Conservation (phyloP, 2,329 filamentous ascomycete species). For the Emmonsia crescens region DNA sequence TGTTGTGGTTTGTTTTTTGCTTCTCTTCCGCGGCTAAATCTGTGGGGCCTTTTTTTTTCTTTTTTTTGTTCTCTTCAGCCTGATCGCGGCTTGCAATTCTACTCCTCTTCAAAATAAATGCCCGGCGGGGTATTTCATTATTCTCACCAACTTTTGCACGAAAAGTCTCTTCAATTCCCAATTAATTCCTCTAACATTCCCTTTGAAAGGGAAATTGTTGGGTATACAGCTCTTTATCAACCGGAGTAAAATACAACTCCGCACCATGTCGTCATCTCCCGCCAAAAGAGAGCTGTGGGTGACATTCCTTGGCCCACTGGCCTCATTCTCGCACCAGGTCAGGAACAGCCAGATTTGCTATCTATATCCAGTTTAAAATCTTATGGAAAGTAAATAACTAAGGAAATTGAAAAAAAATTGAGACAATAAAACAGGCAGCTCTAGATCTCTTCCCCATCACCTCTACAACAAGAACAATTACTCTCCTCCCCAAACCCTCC, state of each 20-base stretch:
- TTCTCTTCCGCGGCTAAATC: background rate
- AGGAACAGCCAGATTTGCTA: constrained; percentile 6
- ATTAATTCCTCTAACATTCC: background rate
- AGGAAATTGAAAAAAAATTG: background rate
- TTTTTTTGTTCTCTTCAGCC: too few species aligned
- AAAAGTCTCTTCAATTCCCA: background rate
- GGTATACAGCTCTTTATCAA: background rate
- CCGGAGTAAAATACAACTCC: background rate
- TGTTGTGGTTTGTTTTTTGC: background rate
- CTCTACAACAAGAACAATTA: constrained; percentile 11
- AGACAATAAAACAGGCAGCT: constrained; percentile 39
- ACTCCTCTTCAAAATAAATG: background rate
- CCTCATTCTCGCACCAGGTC: constrained; percentile 62
- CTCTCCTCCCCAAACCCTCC: constrained; percentile 25
- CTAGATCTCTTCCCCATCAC: constrained; percentile 38
- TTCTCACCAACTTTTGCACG: background rate
- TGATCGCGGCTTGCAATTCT: too few species aligned
- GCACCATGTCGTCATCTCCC: background rate
- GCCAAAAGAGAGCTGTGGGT: constrained; percentile 18
- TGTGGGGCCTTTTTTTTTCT: too few species aligned
- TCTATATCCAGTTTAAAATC: too few species aligned
- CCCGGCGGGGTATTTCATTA: background rate
- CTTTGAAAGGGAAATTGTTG: background rate
- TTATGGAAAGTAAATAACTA: background rate
- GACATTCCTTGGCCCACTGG: constrained; percentile 53